These are phyloP conservation scores for Calonectria montana DNA, from an alignment of 2,329 filamentous ascomycete genomes.

Conservation along the genomic window DNA sequence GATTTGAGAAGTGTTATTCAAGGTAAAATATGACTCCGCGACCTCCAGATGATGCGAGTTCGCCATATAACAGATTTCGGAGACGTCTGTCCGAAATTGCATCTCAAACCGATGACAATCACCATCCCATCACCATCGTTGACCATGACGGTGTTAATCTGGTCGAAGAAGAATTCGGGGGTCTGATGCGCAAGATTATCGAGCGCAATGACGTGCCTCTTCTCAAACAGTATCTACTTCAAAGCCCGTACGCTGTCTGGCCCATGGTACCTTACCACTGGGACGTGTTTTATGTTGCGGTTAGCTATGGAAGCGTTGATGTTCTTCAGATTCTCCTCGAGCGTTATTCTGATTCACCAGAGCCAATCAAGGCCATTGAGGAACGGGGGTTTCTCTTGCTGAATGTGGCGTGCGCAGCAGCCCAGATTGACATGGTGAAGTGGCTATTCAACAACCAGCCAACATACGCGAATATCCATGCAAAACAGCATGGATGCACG, in stretches of 20 bases:
- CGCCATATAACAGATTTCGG: neutral
- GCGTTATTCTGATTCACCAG: neutral
- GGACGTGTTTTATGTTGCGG: neutral
- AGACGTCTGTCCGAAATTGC: neutral
- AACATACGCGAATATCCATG: neutral
- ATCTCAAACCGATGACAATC: neutral
- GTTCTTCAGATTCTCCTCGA: slow-evolving; percentile 6
- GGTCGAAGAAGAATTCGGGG: neutral
- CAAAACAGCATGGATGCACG: neutral
- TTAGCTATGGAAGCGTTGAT: neutral
- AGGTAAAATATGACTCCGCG: neutral
- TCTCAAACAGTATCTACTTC: neutral
- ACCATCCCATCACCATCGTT: neutral
- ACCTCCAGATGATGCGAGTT: neutral
- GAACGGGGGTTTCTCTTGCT: neutral
- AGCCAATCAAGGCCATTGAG: neutral
- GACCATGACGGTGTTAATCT: neutral
- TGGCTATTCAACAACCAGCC: neutral
- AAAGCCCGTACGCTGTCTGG: neutral
- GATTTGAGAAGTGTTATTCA: no score
- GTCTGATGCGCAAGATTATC: neutral
- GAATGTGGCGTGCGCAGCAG: neutral
- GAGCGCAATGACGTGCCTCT: neutral
- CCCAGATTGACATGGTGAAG: neutral
- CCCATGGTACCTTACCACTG: neutral